Base-by-base conservation (phyloP, 192 early-diverging fungal species). In the Linnemannia hyalina region DNA sequence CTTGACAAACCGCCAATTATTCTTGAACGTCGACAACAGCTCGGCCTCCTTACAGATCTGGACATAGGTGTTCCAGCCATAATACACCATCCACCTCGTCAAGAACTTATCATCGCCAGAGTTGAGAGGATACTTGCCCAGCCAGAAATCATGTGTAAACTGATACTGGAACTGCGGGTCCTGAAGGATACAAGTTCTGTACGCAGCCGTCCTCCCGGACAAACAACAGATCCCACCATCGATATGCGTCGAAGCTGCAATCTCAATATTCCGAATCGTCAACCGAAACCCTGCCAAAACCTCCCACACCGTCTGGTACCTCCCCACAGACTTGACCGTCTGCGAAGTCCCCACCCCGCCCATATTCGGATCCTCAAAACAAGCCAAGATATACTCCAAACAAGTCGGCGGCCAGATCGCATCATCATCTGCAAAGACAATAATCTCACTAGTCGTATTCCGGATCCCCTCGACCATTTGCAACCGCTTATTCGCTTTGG, bases 71-170 rank as follows among this genome's bases (percentile, higher is more conserved):
- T 90, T 90, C 94, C 94, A 95, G 29, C 89, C 89, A 78, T 94
- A 92, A 6, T 89, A 94, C 23, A 93, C 91, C 89, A 94, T 90
- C 94, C 94, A 95, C 0, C 94, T 91, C 4, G 94, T 95, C 80
- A 95, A 82, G 76, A 94, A 95, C 75, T 95, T 95, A 83, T 95
- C 94, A 80, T 95, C 94, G 35, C 94, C 94, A 0, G 92, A 93
- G 76, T 95, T 94, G 68, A 94, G 91, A 9, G 94, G 94, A 75
- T 93, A 95, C 80, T 93, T 94, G 15, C 92, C 91, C n/a, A 88
- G 76, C 94, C 94, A 95, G 55, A 92, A 92, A 80, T 95, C 94
- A 76, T 95, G 92, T 6, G 93, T 94, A 75, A 95, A 95, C 23
- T 88, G 81, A 80, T 93, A 92, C 70, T 95, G 94, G 82, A 95